These are phyloP conservation scores for Brassica rapa DNA, from an alignment of 345 rosid genomes.

Conservation along the genomic window DNA sequence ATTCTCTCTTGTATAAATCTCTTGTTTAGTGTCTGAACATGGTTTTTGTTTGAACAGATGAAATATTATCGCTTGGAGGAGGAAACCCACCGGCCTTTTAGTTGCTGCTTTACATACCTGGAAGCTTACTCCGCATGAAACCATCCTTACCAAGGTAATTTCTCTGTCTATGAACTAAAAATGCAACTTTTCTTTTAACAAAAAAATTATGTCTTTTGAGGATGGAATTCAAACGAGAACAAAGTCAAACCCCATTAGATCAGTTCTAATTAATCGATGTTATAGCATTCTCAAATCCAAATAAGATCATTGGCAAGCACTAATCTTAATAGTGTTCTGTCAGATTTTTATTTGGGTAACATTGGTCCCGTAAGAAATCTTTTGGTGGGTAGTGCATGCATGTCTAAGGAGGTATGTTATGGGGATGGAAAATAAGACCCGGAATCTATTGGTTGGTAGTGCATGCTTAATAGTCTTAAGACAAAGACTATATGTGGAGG, in stretches of 20 bases:
- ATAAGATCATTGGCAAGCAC: neutral
- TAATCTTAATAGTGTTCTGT: neutral
- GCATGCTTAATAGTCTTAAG: neutral
- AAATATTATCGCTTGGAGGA: neutral
- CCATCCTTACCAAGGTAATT: neutral
- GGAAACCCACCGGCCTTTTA: neutral
- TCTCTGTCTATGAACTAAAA: neutral
- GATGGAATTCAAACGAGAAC: neutral
- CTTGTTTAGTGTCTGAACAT: neutral
- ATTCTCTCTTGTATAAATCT: neutral
- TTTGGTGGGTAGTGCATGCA: neutral
- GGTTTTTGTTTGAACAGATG: neutral
- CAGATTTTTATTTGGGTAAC: neutral
- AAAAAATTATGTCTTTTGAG: neutral
- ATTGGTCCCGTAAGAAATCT: neutral
- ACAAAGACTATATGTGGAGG: neutral
- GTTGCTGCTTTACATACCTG: neutral
- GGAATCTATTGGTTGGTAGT: neutral
- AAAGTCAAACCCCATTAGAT: neutral
- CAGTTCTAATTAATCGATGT: neutral
- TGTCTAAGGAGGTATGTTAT: neutral
- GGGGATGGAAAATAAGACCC: neutral
- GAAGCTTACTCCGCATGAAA: neutral
- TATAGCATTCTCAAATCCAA: neutral
- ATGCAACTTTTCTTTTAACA: neutral